Evolutionary conservation across 441 rosid genomes (phyloP).

Genomic region (Brassica balearica): DNA sequence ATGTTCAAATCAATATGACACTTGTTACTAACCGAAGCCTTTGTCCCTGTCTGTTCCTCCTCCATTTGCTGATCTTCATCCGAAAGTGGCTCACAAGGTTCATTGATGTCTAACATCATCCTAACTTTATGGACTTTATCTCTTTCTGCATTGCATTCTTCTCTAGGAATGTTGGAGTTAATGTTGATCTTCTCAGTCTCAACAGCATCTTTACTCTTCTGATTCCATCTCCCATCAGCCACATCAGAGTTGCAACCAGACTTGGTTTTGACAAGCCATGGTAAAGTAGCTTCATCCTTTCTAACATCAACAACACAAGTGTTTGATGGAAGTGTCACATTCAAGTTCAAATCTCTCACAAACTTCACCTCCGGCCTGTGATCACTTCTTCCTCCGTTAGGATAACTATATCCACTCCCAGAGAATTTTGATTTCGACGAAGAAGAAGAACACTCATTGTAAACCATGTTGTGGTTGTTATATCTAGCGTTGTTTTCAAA

Average conservation of each 20-base stretch:
- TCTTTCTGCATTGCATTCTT: slow-evolving; percentile 51
- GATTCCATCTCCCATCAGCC: neutral
- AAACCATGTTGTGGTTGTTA: slow-evolving; percentile 61
- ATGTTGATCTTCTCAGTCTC: slow-evolving; percentile 52
- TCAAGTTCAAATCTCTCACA: slow-evolving; percentile 66
- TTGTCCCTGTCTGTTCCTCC: slow-evolving; percentile 49
- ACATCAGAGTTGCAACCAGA: slow-evolving; percentile 8
- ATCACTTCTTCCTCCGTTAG: slow-evolving; percentile 52
- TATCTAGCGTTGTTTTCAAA: slow-evolving; percentile 53
- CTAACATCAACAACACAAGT: slow-evolving; percentile 53
- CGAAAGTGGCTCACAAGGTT: slow-evolving; percentile 78
- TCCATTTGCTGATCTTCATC: slow-evolving; percentile 44
- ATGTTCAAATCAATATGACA: slow-evolving; percentile 82
- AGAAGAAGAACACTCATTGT: slow-evolving; percentile 71
- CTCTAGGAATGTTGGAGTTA: slow-evolving; percentile 59
- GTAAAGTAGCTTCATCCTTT: slow-evolving; percentile 58
- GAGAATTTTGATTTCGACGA: slow-evolving; percentile 55
- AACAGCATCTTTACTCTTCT: neutral
- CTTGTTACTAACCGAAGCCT: slow-evolving; percentile 46
- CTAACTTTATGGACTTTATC: slow-evolving; percentile 50
- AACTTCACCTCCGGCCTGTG: slow-evolving; percentile 50
- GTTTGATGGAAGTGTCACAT: slow-evolving; percentile 54
- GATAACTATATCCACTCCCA: slow-evolving; percentile 48
- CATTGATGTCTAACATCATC: slow-evolving; percentile 77
- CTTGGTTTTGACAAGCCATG: slow-evolving; percentile 70